Base-by-base conservation (phyloP, 345 rosid species). In the Salix suchowensis region DNA sequence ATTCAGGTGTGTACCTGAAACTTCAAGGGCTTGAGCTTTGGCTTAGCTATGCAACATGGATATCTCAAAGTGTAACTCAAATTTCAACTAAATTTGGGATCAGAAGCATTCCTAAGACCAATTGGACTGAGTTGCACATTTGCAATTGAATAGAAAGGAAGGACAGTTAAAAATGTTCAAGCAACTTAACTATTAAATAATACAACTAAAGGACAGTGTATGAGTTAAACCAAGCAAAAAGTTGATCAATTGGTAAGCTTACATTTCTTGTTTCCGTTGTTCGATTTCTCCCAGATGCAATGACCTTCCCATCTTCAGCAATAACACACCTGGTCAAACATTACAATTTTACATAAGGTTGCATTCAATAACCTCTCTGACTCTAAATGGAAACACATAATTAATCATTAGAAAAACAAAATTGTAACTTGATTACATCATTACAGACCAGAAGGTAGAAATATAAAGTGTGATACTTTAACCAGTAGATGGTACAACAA, bases 241-340 rank as follows among this genome's bases (percentile, higher is more conserved):
- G 16, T 23, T 16, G 54, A 7, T 48, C 40, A 30, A 40, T 40
- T 24, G 24, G 61, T 46, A 16, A 66, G 62, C 79, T 76, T 79
- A 88, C 91, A 82, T 88, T 88, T 65, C 90, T 87, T 39, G 90
- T 88, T 79, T 87, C 90, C 28, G 85, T 86, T 18, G 94, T 86
- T 81, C 87, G 89, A 81, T 90, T 90, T 79, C 88, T 75, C 54
- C 94, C 90, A 62, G 89, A 87, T 78, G 90, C 89, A 79, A 86
- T 82, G 68, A 88, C 87, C 72, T 79, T 83, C 70, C 88, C 88
- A 24, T 85, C 86, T 83, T 81, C 82, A 77, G 86, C 80, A 62
- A 90, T 76, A 42, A 90, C 88, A 75, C 94, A 87, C 32, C 94
- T 90, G 89, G 39, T 76, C 37, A 68, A 69, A 26, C 32, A n/a